A percentile compares a stretch with the other conserved stretches of the same genome.
Conservation (phyloP, 495 filamentous ascomycete genomes). For the Rusavskia elegans region DNA sequence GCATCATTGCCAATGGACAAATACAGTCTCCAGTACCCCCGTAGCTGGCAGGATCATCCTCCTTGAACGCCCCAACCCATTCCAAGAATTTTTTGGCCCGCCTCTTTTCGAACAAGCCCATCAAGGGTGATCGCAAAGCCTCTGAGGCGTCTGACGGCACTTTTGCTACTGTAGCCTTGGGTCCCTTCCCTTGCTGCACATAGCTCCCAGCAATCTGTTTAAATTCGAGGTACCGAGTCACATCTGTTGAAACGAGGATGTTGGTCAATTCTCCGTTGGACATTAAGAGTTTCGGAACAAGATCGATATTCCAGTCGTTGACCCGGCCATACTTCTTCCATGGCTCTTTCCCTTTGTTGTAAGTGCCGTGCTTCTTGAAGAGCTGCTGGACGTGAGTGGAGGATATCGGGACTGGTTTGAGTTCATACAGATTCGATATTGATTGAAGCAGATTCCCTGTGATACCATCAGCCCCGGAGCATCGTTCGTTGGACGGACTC, state of each 20-base stretch:
- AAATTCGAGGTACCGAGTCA: slow-evolving; percentile 95
- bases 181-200: slow-evolving; percentile 70
- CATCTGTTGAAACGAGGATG: slow-evolving; percentile 90
- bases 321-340: slow-evolving; percentile 93
- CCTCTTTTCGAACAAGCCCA: slow-evolving; percentile 96
- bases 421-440: slow-evolving; percentile 74
- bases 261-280: slow-evolving; percentile 96
- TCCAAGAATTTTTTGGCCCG: slow-evolving; percentile 93
- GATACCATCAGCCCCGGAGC: slow-evolving; percentile 14
- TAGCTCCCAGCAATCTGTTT: slow-evolving; percentile 97
- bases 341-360: slow-evolving; percentile 64
- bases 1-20: background rate
- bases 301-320: slow-evolving; percentile 99
- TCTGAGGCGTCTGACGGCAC: slow-evolving; percentile 89
- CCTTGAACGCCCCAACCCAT: slow-evolving; percentile 85
- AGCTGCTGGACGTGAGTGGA: slow-evolving; percentile 35
- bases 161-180: slow-evolving; percentile 84
- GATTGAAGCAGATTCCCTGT: slow-evolving; percentile 79
- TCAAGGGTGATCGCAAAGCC: slow-evolving; percentile 80
- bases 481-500: background rate
- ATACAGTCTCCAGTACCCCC: slow-evolving; percentile 12
- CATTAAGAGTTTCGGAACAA: slow-evolving; percentile 97
- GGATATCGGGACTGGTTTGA: background rate
- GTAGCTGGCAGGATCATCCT: slow-evolving; percentile 68
- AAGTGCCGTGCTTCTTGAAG: slow-evolving; percentile 90